These are phyloP conservation scores for Arthrobotrys musiformis DNA, from an alignment of 2,329 filamentous ascomycete species.

Conservation along the genomic window DNA sequence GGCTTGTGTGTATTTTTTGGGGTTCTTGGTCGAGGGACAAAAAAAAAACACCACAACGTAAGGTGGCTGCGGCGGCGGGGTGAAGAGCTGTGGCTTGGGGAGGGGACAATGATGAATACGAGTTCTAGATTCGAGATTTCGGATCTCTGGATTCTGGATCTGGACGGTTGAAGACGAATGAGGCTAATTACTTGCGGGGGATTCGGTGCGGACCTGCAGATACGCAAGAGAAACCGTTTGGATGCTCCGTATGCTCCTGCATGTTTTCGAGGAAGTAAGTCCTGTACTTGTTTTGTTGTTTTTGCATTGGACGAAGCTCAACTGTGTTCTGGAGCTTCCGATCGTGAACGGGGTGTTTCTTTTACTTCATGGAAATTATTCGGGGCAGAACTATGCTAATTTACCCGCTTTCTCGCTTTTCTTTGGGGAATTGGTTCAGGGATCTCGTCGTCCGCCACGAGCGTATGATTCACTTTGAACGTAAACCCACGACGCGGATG, in stretches of 20 bases:
- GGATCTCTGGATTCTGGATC: neutral
- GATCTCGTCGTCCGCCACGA: slow-evolving; percentile 54
- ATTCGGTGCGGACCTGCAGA: slow-evolving; percentile 8
- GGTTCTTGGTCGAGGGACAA: neutral
- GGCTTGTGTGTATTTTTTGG: neutral
- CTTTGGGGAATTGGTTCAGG: slow-evolving; percentile 5
- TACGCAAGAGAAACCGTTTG: slow-evolving; percentile 55
- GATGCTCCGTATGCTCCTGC: slow-evolving; percentile 54
- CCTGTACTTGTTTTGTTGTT: neutral
- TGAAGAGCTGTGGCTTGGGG: neutral
- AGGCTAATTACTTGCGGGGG: slow-evolving; percentile 30
- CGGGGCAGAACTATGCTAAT: neutral
- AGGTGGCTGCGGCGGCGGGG: neutral
- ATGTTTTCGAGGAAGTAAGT: slow-evolving; percentile 55
- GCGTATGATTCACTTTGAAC: slow-evolving; percentile 55
- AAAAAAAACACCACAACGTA: neutral
- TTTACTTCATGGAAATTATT: neutral
- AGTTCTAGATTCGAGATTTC: too few species aligned
- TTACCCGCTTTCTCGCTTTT: neutral
- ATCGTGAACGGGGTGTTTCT: slow-evolving; percentile 29
- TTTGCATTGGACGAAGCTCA: neutral
- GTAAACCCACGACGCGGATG: slow-evolving; percentile 52
- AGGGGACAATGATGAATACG: neutral
- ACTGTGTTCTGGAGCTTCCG: slow-evolving; percentile 18
- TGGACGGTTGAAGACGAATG: neutral